Conservation (phyloP, 495 filamentous ascomycete genomes). For the Daldinia loculata region DNA sequence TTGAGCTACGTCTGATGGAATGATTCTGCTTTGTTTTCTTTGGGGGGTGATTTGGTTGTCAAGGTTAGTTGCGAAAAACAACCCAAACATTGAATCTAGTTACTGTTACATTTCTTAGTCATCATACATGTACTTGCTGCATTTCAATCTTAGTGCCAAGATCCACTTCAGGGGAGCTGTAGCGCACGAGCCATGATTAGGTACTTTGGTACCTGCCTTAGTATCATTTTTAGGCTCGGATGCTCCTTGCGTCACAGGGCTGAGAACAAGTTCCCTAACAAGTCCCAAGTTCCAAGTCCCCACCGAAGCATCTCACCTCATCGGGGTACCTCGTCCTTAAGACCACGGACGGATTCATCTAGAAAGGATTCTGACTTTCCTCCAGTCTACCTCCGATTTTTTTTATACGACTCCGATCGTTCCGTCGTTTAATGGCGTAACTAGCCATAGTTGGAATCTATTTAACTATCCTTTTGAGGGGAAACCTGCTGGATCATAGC, state of each 20-base stretch:
- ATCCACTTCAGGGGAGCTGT: neutral
- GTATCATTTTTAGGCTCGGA: conserved; percentile 19
- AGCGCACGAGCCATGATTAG: conserved; percentile 6
- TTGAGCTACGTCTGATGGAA: conserved; percentile 22
- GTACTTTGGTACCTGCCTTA: conserved; percentile 19
- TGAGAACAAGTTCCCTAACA: conserved; percentile 15
- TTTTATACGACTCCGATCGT: conserved; percentile 16
- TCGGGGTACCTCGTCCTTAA: conserved; percentile 14
- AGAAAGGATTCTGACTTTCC: conserved; percentile 7
- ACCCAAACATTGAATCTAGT: conserved; percentile 2
- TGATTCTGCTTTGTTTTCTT: conserved; percentile 40
- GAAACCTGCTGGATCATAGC: neutral
- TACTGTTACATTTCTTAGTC: conserved; percentile 20
- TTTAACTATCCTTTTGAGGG: conserved; percentile 8
- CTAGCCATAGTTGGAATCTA: neutral
- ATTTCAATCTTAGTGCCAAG: neutral
- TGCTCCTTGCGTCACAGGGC: conserved; percentile 32
- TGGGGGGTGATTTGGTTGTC: conserved; percentile 17
- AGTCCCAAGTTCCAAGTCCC: conserved; percentile 6
- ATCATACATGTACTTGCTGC: neutral
- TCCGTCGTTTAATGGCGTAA: conserved; percentile 21
- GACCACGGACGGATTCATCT: conserved; percentile 12
- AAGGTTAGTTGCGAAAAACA: conserved; percentile 24
- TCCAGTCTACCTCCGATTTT: neutral
- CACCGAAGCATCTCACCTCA: conserved; percentile 22